Conservation (phyloP, 169 alveolate species). For the Cryptosporidium tyzzeri region DNA sequence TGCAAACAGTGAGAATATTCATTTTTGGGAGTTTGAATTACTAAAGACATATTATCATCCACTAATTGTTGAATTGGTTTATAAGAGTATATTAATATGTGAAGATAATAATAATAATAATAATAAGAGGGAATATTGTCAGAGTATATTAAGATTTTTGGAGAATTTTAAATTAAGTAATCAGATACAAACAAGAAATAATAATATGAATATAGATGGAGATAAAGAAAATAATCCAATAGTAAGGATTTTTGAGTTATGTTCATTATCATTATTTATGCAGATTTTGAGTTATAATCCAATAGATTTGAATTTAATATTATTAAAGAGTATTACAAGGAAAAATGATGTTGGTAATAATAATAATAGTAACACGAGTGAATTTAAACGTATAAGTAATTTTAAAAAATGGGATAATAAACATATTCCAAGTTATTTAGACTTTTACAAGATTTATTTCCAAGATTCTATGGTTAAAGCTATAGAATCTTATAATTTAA, state of each 20-base stretch:
- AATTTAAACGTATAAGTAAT: slow-evolving; percentile 21
- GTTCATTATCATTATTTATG: slow-evolving; percentile 38
- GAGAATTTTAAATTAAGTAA: slow-evolving; percentile 15
- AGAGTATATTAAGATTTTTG: not conserved
- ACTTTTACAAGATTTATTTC: slow-evolving; percentile 51
- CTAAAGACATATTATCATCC: slow-evolving; percentile 61
- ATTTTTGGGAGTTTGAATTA: slow-evolving; percentile 66
- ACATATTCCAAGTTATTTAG: slow-evolving; percentile 42
- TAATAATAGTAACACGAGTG: not conserved
- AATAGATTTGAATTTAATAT: slow-evolving; percentile 36
- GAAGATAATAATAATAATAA: not conserved
- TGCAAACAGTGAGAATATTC: slow-evolving; percentile 35
- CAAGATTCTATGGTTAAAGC: slow-evolving; percentile 56
- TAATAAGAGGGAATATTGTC: not conserved
- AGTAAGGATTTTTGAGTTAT: slow-evolving; percentile 8
- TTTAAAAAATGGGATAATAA: slow-evolving; percentile 55
- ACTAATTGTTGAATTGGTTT: slow-evolving; percentile 38
- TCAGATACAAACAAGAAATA: not conserved
- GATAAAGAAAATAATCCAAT: slow-evolving; percentile 6
- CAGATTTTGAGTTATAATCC: slow-evolving; percentile 61
- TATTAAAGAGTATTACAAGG: slow-evolving; percentile 24
- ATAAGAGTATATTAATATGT: slow-evolving; percentile 45
- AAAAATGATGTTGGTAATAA: not conserved
- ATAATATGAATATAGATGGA: not conserved
- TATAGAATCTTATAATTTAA: slow-evolving; percentile 3